A percentile compares a stretch with the other conserved stretches of the same genome.
These are phyloP conservation scores for Fraxinus latifolia DNA, from an alignment of 305 asterid genomes.

Conservation along the genomic window DNA sequence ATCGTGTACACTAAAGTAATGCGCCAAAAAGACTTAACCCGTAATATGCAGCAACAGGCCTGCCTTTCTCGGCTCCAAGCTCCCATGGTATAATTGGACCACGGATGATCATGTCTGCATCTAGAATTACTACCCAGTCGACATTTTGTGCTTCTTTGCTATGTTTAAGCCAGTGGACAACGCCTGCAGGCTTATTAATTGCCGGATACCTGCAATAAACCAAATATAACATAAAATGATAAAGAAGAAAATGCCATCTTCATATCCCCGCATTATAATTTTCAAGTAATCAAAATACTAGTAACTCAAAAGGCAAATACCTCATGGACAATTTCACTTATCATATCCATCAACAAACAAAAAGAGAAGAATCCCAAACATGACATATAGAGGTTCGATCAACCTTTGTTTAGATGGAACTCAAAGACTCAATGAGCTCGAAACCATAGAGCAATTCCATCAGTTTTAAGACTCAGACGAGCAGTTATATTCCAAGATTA, in stretches of 20 bases:
- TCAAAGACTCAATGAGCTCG: neutral
- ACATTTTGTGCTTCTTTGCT: constrained; percentile 87
- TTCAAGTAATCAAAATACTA: too few species aligned
- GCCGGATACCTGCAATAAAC: constrained; percentile 83
- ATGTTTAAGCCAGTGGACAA: constrained; percentile 85
- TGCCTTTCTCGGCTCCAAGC: constrained; percentile 96
- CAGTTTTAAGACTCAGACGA: neutral
- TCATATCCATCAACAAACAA: neutral
- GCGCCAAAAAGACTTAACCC: constrained; percentile 41
- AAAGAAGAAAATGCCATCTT: neutral
- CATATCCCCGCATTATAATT: neutral
- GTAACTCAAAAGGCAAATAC: neutral
- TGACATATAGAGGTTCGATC: neutral
- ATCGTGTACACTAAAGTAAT: too few species aligned
- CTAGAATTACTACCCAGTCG: constrained; percentile 94
- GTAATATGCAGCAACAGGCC: constrained; percentile 90
- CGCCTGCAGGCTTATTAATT: constrained; percentile 93
- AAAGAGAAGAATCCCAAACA: neutral
- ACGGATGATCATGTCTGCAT: constrained; percentile 91
- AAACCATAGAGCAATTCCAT: neutral
- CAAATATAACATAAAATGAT: neutral
- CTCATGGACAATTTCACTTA: neutral
- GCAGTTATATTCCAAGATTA: too few species aligned
- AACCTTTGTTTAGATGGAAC: neutral
- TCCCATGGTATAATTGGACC: constrained; percentile 98